Percentiles rank a stretch among this genome's conserved stretches.
These are phyloP conservation scores for Carex pumila DNA, from an alignment of 176 grass and related monocot genomes.

Conservation along the genomic window DNA sequence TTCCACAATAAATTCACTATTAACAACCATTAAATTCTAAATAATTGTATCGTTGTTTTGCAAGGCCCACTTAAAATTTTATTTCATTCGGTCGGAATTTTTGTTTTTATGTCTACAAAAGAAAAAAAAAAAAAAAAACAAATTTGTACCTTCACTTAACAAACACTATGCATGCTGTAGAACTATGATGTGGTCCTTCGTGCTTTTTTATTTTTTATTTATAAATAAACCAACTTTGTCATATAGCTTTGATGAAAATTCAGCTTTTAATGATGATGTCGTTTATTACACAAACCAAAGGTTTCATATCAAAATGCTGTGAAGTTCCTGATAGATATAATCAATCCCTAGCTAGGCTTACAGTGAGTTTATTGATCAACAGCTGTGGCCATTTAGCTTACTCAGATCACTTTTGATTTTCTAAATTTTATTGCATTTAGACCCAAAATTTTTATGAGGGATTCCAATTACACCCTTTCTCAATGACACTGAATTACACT, in stretches of 20 bases:
- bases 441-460: too few relatives aligned
- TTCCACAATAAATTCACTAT: neutral
- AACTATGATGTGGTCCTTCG: neutral
- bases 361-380: too few relatives aligned
- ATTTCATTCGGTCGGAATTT: neutral
- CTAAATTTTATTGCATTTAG: too few relatives aligned
- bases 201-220: neutral
- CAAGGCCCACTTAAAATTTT: neutral
- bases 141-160: neutral
- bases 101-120: neutral
- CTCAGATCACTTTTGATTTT: too few relatives aligned
- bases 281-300: neutral
- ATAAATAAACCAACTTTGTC: neutral
- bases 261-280: neutral
- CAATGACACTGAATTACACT: too few relatives aligned
- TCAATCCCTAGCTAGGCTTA: too few relatives aligned
- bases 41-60: too few relatives aligned
- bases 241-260: constrained; percentile 6
- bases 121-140: neutral
- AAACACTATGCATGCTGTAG: neutral
- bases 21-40: neutral
- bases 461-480: too few relatives aligned
- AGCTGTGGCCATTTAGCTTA: too few relatives aligned
- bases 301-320: constrained; percentile 13
- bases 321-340: constrained; percentile 1